Base-by-base conservation (phyloP, 148 eudicot genomes). In the Pharnaceum exiguum region DNA sequence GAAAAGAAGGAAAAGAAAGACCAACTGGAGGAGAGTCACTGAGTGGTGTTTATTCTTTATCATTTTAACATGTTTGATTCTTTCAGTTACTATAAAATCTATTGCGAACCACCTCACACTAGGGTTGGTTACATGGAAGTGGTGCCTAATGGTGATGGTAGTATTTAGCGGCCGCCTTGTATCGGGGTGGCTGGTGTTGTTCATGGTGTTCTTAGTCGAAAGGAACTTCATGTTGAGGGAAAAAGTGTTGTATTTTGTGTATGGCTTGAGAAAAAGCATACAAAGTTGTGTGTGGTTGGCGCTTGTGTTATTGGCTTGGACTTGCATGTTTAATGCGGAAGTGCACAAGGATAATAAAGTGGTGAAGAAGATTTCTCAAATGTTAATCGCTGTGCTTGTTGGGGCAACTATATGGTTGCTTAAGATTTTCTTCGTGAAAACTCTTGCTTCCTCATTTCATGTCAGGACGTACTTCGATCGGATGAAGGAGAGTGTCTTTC, bases 381-480 rank as follows among this genome's bases (percentile, higher is more conserved):
- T 71, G 28, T 66, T 82, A 10, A 73, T 80, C 10, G 83, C 89
- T 2, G 67, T 85, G 7, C 73, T 89, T 3, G 31, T 78, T 0
- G 89, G 81, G 1, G 84, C 93, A 11, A 72, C 75, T 10, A 61
- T 82, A 0, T 89, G 96, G 96, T 66, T 89, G 57, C 5, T 80
- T 35, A 89, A 89, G 77, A 88, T 80, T 9, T 60, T 88, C 2
- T 66, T 85, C 22, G 82, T 88, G 3, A 88, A 85, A 57, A 68
- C 77, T 0, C 63, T 89, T 28, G 96, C 96, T 13, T 89, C 93
- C 0, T 82, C 93, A 5, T 89, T 87, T 63, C 90, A 84, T 59
- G 91, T 82, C 16, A 40, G 77, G 49, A 84, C 87, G n/a, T 87
- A 75, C 71, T 89, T 89, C 30, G 96, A 85, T 70, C 76, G 96